Evolutionary conservation across 139 green algal species (phyloP).

Genomic region (Chlorella vulgaris): DNA sequence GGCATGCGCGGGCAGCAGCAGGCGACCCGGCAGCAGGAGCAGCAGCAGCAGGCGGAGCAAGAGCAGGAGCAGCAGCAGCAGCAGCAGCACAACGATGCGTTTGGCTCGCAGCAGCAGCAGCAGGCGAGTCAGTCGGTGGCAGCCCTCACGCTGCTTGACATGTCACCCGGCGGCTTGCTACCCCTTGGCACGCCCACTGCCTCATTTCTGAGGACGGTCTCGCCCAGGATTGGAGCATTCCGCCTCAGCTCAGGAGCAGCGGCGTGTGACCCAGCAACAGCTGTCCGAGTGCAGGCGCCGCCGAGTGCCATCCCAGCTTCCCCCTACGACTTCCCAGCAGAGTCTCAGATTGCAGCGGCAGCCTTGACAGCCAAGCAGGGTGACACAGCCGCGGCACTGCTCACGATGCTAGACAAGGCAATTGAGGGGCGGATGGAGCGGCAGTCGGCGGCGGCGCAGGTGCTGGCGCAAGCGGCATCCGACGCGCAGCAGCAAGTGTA

Average conservation of each 20-base stretch:
- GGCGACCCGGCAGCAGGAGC: not conserved
- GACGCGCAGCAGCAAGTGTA: not conserved
- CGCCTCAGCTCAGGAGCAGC: not conserved
- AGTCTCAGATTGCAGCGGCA: conserved; percentile 46
- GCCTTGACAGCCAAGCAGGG: conserved; percentile 21
- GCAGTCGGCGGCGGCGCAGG: conserved; percentile 65
- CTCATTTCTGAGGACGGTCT: conserved; percentile 16
- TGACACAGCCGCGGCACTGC: conserved; percentile 34
- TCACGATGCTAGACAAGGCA: conserved; percentile 42
- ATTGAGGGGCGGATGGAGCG: conserved; percentile 14
- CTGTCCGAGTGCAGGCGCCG: not conserved
- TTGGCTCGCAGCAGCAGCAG: conserved; percentile 2
- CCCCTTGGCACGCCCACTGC: not conserved
- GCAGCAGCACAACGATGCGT: not conserved
- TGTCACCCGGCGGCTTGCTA: conserved; percentile 6
- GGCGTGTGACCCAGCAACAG: not conserved
- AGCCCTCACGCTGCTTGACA: not conserved
- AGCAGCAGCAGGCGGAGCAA: conserved; percentile 9
- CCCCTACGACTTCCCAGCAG: conserved; percentile 18
- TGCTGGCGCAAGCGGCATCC: not conserved
- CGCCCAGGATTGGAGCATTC: conserved; percentile 18
- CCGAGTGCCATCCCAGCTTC: not conserved
- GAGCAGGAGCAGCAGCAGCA: conserved; percentile 2
- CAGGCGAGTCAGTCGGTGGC: not conserved
- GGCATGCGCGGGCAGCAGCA: not conserved